phyloP scores from a whole-genome alignment of 2,329 filamentous ascomycete species.

The Pezicula radicicola region DNA sequence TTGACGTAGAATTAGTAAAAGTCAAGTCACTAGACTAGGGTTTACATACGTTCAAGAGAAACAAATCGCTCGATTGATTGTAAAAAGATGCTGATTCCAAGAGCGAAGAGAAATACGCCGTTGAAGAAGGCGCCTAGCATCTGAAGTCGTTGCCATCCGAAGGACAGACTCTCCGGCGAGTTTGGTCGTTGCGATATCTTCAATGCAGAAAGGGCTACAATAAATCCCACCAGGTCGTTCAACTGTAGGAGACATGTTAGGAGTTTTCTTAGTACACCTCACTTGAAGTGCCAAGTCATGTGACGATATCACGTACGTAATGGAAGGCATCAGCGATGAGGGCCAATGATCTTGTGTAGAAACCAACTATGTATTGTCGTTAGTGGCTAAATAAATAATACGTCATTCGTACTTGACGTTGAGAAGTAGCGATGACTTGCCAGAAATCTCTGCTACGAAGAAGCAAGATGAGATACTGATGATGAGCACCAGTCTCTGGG shows the following conservation, averaged over 20 bases:
- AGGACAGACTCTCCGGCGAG: constrained; percentile 59
- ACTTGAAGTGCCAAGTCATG: background rate
- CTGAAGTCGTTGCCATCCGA: constrained; percentile 75
- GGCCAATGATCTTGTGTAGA: constrained; percentile 68
- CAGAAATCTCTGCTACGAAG: constrained; percentile 43
- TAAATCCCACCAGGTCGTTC: constrained; percentile 68
- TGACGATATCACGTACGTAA: constrained; percentile 49
- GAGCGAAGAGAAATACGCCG: constrained; percentile 68
- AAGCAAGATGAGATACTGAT: constrained; percentile 43
- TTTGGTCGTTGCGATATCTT: constrained; percentile 56
- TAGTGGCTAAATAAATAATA: background rate
- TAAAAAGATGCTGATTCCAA: constrained; percentile 70
- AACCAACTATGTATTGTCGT: constrained; percentile 47
- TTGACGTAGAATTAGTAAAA: constrained; percentile 1
- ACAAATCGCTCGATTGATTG: constrained; percentile 72
- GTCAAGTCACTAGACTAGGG: too few species aligned
- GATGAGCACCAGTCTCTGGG: constrained; percentile 28
- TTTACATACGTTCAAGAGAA: constrained; percentile 44
- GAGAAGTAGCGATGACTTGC: constrained; percentile 21
- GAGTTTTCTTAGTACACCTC: background rate
- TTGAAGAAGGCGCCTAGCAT: constrained; percentile 79
- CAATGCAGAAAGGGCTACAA: constrained; percentile 63
- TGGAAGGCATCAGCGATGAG: constrained; percentile 78
- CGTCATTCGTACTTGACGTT: background rate
- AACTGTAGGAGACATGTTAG: constrained; percentile 39